These are phyloP conservation scores for Rubroshorea leprosula DNA, from an alignment of 345 rosid species.

Conservation along the genomic window DNA sequence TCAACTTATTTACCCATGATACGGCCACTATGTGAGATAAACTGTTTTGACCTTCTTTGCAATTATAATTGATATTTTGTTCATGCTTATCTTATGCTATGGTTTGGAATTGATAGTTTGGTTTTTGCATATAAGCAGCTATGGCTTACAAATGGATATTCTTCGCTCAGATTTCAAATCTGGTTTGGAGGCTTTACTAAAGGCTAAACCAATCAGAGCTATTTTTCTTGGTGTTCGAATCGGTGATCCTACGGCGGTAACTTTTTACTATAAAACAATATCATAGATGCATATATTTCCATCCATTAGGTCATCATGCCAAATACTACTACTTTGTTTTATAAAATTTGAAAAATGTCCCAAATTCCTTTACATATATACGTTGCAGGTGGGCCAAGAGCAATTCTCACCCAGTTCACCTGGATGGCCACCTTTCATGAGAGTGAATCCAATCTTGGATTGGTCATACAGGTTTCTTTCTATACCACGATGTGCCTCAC, in stretches of 20 bases:
- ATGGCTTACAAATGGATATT: conserved; percentile 73
- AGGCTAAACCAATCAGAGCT: conserved; percentile 80
- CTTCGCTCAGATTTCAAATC: conserved; percentile 87
- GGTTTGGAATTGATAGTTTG: conserved; percentile 15
- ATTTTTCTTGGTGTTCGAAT: conserved; percentile 96
- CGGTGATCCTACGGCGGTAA: conserved; percentile 99
- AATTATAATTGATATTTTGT: not conserved
- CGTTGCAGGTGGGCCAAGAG: conserved; percentile 95
- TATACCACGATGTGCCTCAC: not conserved
- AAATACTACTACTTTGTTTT: conserved; percentile 6
- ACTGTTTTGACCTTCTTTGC: not conserved
- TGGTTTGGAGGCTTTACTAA: conserved; percentile 80
- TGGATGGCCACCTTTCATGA: conserved; percentile 99
- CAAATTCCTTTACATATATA: not conserved
- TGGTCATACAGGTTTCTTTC: conserved; percentile 86
- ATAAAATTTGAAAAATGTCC: not conserved
- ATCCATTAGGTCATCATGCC: conserved; percentile 1
- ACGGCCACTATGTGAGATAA: conserved; percentile 60
- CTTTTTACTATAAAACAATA: conserved; percentile 14
- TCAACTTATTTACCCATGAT: conserved; percentile 83
- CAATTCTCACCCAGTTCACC: conserved; percentile 98
- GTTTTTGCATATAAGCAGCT: conserved; percentile 41
- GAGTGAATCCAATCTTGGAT: conserved; percentile 98
- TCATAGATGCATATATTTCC: not conserved
- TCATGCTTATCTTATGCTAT: conserved; percentile 4